Conservation (phyloP, 108 stramenopile species). For the Bacterosira constricta region DNA sequence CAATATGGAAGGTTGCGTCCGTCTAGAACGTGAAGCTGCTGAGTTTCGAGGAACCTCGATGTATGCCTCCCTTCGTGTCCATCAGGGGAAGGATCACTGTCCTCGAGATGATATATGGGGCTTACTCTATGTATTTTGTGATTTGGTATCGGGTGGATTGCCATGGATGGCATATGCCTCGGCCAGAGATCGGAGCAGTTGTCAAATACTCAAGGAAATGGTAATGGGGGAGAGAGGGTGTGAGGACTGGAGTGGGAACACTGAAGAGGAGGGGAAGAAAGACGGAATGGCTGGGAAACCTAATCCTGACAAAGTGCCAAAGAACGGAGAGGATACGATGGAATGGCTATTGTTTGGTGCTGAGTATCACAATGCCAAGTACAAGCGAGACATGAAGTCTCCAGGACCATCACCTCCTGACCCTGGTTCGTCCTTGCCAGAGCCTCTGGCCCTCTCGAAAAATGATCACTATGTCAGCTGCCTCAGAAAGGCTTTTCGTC, state of each 20-base stretch:
- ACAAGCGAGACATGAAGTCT: constrained; percentile 38
- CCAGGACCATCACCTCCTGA: constrained; percentile 31
- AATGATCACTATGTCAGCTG: constrained; percentile 58
- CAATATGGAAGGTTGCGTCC: constrained; percentile 42
- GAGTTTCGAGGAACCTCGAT: constrained; percentile 88
- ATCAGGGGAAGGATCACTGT: constrained; percentile 81
- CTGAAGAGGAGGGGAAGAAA: constrained; percentile 9
- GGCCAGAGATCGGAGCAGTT: constrained; percentile 65
- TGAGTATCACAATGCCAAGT: constrained; percentile 73
- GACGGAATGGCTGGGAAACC: constrained; percentile 20
- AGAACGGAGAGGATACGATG: constrained; percentile 55
- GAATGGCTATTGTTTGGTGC: constrained; percentile 72
- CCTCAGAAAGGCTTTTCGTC: constrained; percentile 72
- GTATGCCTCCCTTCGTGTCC: constrained; percentile 83
- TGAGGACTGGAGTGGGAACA: constrained; percentile 34
- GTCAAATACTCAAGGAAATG: constrained; percentile 77
- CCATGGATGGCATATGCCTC: constrained; percentile 89
- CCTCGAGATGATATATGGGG: constrained; percentile 88
- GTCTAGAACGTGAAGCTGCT: constrained; percentile 70
- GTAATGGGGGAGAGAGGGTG: constrained; percentile 62
- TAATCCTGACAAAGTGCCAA: constrained; percentile 30
- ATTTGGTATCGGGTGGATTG: constrained; percentile 81
- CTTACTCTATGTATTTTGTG: constrained; percentile 87
- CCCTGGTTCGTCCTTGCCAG: constrained; percentile 48
- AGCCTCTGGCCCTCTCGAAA: constrained; percentile 60